phyloP scores from a whole-genome alignment of 2,329 filamentous ascomycete genomes.

The Ophiostoma pallidulum region DNA sequence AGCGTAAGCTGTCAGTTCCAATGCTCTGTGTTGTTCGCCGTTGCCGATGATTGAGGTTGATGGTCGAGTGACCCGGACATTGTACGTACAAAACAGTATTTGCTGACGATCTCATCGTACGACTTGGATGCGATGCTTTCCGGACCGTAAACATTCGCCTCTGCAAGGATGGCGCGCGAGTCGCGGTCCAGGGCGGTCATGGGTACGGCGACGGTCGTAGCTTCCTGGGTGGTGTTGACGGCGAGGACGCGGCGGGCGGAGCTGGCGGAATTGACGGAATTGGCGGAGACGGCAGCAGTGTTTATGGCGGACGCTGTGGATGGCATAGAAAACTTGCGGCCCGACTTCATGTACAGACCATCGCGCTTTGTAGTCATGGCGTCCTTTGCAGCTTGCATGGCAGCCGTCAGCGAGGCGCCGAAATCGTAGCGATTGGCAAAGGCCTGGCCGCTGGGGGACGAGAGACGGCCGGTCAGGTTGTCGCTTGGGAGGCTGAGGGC shows the following conservation, averaged over 20 bases:
- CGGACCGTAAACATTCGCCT: constrained; percentile 27
- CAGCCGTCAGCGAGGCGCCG: constrained; percentile 77
- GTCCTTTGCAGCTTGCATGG: constrained; percentile 65
- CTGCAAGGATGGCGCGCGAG: constrained; percentile 4
- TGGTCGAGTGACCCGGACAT: constrained; percentile 22
- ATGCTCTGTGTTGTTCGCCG: constrained; percentile 28
- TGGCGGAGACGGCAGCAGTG: constrained; percentile 7
- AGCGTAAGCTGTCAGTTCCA: constrained; percentile 11
- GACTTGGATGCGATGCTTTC: constrained; percentile 67
- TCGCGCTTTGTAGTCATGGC: constrained; percentile 38
- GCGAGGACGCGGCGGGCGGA: constrained; percentile 8
- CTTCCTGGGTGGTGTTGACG: constrained; percentile 14
- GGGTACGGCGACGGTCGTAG: constrained; percentile 7
- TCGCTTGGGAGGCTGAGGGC: constrained; percentile 53
- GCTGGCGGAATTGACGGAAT: background rate
- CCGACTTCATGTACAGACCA: constrained; percentile 47
- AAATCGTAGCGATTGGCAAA: constrained; percentile 97
- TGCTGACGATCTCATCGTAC: constrained; percentile 95
- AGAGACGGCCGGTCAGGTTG: constrained; percentile 41
- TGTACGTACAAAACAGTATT: constrained; percentile 98
- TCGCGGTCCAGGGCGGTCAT: constrained; percentile 4
- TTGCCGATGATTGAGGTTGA: constrained; percentile 19
- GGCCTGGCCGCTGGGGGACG: constrained; percentile 55
- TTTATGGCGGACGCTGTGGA: constrained; percentile 10
- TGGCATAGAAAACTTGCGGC: constrained; percentile 27